These are phyloP conservation scores for Pouteria campechiana DNA, from an alignment of 179 eudicot species.

Conservation along the genomic window DNA sequence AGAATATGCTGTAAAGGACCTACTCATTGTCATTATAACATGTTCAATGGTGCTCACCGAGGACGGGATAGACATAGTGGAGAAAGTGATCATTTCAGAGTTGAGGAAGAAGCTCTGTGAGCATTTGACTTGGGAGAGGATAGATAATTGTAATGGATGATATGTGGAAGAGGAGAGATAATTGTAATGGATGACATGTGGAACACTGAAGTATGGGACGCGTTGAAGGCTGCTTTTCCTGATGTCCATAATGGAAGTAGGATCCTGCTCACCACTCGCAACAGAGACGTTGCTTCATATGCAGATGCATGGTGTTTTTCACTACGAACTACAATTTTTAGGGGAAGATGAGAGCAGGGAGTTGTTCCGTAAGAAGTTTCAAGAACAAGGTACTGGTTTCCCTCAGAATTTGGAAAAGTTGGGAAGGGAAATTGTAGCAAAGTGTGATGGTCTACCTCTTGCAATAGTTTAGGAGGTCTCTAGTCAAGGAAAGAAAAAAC, in stretches of 20 bases:
- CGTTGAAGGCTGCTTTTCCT: conserved; percentile 18
- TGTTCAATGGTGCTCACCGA: neutral
- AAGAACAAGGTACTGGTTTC: conserved; percentile 13
- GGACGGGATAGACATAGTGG: too few species aligned
- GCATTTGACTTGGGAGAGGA: too few species aligned
- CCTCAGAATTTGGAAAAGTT: conserved; percentile 9
- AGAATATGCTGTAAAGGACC: conserved; percentile 2
- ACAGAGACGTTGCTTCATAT: conserved; percentile 6
- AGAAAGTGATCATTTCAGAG: too few species aligned
- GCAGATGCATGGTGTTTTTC: conserved; percentile 7
- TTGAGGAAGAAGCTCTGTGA: neutral
- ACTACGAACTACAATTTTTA: conserved; percentile 10
- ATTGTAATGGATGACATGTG: conserved; percentile 44
- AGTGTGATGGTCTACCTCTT: conserved; percentile 28
- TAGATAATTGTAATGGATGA: too few species aligned
- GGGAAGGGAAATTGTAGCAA: conserved; percentile 7
- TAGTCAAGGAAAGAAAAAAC: neutral
- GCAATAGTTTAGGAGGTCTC: conserved; percentile 15
- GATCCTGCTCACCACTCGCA: conserved; percentile 28
- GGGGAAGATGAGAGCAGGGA: conserved; percentile 16
- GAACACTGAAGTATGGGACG: conserved; percentile 22
- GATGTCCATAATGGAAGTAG: conserved; percentile 10
- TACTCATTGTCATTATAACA: conserved; percentile 12
- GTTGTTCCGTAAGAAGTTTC: conserved; percentile 21
- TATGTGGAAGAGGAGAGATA: conserved; percentile 1